Conservation (phyloP, 1,284 basidiomycete species). For the Pseudozyma tsukubaensis region DNA sequence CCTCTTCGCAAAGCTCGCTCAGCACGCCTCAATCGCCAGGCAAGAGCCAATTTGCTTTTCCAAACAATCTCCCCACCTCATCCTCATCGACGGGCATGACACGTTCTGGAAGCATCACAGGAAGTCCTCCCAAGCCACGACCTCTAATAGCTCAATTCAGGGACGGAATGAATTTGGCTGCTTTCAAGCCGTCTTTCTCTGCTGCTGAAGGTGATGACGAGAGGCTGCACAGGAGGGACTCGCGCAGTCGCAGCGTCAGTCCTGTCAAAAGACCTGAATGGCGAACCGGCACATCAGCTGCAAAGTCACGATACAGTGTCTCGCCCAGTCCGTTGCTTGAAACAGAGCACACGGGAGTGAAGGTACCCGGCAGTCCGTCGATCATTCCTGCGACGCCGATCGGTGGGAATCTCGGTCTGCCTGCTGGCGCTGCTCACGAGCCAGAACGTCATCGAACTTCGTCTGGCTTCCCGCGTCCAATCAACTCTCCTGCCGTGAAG, state of each 20-base stretch:
- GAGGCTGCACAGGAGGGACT: conserved; percentile 26
- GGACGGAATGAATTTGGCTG: conserved; percentile 48
- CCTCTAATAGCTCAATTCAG: conserved; percentile 55
- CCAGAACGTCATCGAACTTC: conserved; percentile 9
- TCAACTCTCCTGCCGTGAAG: conserved; percentile 12
- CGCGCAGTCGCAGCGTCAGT: conserved; percentile 52
- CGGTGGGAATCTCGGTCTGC: too few relatives aligned
- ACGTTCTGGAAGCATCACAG: conserved; percentile 32
- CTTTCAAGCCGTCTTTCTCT: conserved; percentile 40
- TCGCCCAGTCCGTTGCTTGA: conserved; percentile 6
- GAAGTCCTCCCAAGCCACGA: conserved; percentile 48
- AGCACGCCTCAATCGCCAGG: conserved; percentile 8
- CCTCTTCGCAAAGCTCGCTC: conserved; percentile 7
- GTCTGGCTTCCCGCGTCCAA: conserved; percentile 36
- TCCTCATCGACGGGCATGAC: conserved; percentile 16
- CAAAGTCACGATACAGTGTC: not conserved
- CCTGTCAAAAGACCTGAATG: conserved; percentile 33
- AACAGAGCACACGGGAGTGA: not conserved
- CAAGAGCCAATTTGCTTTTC: conserved; percentile 13
- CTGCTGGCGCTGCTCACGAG: not conserved
- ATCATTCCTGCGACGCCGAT: not conserved
- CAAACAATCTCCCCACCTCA: conserved; percentile 18
- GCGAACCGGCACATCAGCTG: not conserved
- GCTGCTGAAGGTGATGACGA: conserved; percentile 12
- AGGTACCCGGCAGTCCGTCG: conserved; percentile 33